Evolutionary conservation across 768 basidiomycete species (phyloP).

Genomic region (Leccinum rimulosum): DNA sequence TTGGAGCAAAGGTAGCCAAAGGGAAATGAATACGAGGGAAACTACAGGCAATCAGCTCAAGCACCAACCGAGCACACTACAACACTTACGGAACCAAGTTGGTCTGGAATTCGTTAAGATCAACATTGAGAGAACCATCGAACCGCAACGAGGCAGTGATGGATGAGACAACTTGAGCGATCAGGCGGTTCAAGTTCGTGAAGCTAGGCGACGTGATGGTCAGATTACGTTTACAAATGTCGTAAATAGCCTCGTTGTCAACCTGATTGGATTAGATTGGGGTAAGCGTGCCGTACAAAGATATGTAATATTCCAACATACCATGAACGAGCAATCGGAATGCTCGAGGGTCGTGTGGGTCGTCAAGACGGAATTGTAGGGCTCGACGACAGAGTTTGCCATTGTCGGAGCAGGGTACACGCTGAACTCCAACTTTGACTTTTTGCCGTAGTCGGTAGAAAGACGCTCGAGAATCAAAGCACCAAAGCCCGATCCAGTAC

Average conservation of each 20-base stretch:
- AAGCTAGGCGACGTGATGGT: constrained; percentile 85
- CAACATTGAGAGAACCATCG: constrained; percentile 63
- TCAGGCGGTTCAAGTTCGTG: constrained; percentile 93
- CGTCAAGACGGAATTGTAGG: constrained; percentile 95
- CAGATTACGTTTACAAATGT: constrained; percentile 87
- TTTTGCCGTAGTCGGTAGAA: constrained; percentile 97
- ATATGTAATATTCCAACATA: constrained; percentile 28
- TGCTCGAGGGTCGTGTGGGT: constrained; percentile 99
- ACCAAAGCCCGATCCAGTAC: constrained; percentile 98
- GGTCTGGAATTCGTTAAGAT: constrained; percentile 97
- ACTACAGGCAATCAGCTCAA: constrained; percentile 35
- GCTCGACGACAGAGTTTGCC: constrained; percentile 95
- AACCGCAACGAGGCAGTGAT: constrained; percentile 87
- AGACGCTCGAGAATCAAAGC: constrained; percentile 94
- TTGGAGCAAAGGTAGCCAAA: constrained; percentile 92
- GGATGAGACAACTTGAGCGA: constrained; percentile 98
- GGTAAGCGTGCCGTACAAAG: constrained; percentile 3
- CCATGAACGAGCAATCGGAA: constrained; percentile 99
- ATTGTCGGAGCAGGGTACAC: constrained; percentile 94
- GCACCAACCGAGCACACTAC: neutral
- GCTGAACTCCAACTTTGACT: constrained; percentile 97
- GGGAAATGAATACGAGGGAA: constrained; percentile 99
- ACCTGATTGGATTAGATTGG: constrained; percentile 38
- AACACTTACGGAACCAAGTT: constrained; percentile 89
- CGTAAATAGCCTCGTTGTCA: constrained; percentile 82